A percentile compares a stretch with the other conserved stretches of the same genome.
Conservation (phyloP, 306 rosid genomes). For the Quercus alba region DNA sequence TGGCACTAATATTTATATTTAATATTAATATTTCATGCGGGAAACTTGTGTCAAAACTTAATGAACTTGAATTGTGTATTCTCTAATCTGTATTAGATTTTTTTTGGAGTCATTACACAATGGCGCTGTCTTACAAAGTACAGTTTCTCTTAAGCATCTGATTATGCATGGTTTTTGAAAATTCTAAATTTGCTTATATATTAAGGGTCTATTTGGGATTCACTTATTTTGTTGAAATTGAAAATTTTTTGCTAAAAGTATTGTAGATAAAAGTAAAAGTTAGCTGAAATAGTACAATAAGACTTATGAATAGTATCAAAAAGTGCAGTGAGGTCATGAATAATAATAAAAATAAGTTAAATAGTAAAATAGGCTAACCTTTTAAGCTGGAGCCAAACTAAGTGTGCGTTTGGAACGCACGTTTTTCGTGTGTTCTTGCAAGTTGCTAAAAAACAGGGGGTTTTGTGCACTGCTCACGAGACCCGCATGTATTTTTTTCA, state of each 20-base stretch:
- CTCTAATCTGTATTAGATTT: not conserved
- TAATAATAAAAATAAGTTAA: no score
- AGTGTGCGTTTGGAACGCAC: no score
- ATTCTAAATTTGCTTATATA: not conserved
- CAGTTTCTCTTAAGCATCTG: not conserved
- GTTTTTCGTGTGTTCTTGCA: no score
- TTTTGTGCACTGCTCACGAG: rapidly evolving
- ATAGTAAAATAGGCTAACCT: no score
- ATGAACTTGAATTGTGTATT: not conserved
- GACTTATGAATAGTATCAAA: no score
- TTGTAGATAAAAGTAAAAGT: no score
- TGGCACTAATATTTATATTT: conserved; percentile 19
- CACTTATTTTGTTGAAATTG: no score
- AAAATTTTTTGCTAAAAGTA: rapidly evolving
- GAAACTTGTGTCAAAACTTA: conserved; percentile 6
- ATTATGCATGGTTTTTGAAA: not conserved
- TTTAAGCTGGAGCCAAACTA: no score
- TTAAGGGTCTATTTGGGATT: no score
- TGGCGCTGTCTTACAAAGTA: not conserved
- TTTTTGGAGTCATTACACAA: not conserved
- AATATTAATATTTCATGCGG: conserved; percentile 7
- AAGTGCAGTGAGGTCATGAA: rapidly evolving
- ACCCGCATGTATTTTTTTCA: no score
- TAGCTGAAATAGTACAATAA: no score
- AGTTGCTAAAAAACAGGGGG: no score